Percentiles rank a stretch among this genome's conserved stretches.
These are phyloP conservation scores for Calonectria leucothoes DNA, from an alignment of 2,329 filamentous ascomycete genomes.

Conservation along the genomic window DNA sequence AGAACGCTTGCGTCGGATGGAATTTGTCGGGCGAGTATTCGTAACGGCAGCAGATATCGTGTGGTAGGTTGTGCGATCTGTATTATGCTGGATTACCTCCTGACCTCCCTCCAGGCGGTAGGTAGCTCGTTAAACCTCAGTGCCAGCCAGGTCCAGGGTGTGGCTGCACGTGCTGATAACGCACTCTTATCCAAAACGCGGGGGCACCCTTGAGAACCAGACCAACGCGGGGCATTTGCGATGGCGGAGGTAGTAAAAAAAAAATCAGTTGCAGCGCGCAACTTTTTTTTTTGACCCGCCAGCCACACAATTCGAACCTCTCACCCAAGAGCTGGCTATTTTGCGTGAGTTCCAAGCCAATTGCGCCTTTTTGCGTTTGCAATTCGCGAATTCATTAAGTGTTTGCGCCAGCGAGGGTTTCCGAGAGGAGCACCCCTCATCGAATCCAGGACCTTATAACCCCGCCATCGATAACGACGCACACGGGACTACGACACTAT, in stretches of 20 bases:
- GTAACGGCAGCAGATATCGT: not conserved
- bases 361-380: conserved; percentile 15
- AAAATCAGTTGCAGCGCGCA: conserved; percentile 19
- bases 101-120: not conserved
- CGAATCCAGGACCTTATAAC: conserved; percentile 4
- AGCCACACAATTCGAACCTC: conserved; percentile 23
- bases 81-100: not conserved
- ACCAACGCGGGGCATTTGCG: conserved; percentile 26
- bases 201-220: conserved; percentile 10
- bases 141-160: not conserved
- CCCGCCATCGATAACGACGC: conserved; percentile 18
- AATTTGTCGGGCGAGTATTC: not conserved
- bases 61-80: not conserved
- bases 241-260: conserved; percentile 9
- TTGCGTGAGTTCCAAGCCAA: conserved; percentile 30
- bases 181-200: conserved; percentile 23
- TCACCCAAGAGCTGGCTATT: conserved; percentile 33
- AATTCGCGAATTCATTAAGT: not conserved
- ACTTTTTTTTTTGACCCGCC: conserved; percentile 7
- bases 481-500: conserved; percentile 30
- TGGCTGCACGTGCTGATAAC: conserved; percentile 32
- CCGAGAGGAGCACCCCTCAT: conserved; percentile 22
- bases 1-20: not conserved
- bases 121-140: conserved; percentile 16
- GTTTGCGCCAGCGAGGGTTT: not conserved